These are phyloP conservation scores for Mucor circinelloides DNA, from an alignment of 371 early-diverging fungal genomes.

Conservation along the genomic window DNA sequence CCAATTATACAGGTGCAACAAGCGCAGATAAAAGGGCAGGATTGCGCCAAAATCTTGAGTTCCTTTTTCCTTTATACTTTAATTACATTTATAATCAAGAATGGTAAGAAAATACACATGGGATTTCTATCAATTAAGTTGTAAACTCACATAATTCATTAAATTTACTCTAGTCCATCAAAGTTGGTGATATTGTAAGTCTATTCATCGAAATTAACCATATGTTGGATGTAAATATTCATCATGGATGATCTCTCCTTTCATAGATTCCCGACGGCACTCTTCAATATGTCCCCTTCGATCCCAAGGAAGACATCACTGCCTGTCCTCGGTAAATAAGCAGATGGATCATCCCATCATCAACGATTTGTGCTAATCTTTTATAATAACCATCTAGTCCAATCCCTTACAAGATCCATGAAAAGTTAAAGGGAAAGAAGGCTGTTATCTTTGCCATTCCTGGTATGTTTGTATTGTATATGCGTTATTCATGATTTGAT, in stretches of 20 bases:
- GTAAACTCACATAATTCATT: not conserved
- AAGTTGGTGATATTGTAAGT: conserved; percentile 35
- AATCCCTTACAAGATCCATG: conserved; percentile 43
- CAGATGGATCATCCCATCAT: no score
- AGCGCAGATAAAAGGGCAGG: not conserved
- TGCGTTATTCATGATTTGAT: no score
- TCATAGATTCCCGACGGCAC: conserved; percentile 31
- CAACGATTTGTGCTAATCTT: not conserved
- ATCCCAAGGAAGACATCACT: conserved; percentile 31
- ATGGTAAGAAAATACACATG: conserved; percentile 3
- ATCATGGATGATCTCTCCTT: not conserved
- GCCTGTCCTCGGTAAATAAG: conserved; percentile 32
- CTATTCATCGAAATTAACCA: not conserved
- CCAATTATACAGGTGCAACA: not conserved
- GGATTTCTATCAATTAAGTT: not conserved
- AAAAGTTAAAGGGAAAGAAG: conserved; percentile 70
- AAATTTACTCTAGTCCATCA: conserved; percentile 11
- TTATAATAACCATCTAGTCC: conserved; percentile 16
- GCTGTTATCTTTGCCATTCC: conserved; percentile 78
- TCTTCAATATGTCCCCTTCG: conserved; percentile 36
- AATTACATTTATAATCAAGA: conserved; percentile 1
- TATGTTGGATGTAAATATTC: not conserved
- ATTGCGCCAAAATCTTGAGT: not conserved
- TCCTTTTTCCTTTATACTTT: not conserved
- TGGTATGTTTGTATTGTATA: conserved; percentile 22